Evolutionary conservation across 1,284 basidiomycete genomes (phyloP), one percentile per base, ranked within the genome.

Genomic region (Hemileia vastatrix): DNA sequence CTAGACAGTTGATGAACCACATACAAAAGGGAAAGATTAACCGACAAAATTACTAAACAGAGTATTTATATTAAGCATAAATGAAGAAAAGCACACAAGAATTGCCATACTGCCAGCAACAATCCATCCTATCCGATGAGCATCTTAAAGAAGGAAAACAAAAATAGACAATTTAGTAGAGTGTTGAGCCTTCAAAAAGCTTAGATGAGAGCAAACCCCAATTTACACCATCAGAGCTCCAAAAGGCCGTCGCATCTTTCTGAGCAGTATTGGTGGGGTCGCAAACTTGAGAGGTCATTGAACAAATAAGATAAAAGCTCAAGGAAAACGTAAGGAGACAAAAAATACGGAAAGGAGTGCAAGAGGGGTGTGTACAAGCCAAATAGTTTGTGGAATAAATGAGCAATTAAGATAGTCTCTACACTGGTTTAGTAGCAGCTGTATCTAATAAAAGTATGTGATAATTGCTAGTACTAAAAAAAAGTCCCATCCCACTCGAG

Each of bases 51-150:
- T 24, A 18, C 4, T 27, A 24, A 5, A 21, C 33, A 13, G 31
- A 54, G 27, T 11, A 11, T 6, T 19, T 21, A 33, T 36, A 18
- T n/a, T 8, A 15, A 3, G 11, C 19, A 1, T n/a, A 15, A 11
- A 3, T 31, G 33, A 11, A 11, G n/a, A 24, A 31, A 11, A 9
- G 18, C 57, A 18, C 15, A 59, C 57, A 11, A 54, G 23, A 24
- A 61, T 47, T 15, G 58, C 23, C 58, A 61, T 61, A 1, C 40
- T 45, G 11, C 58, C 58, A 36, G 58, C 58, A 3, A 61, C 21
- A 3, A 61, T 43, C 57, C 58, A 61, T 3, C 58, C 58, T 31
- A 61, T 61, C 21, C 58, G 36, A 31, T 61, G 58, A 33, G 32
- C 32, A 48, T 61, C 53, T 54, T 4, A 3, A 11, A 3, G 9